Base-by-base conservation (phyloP, 2,329 filamentous ascomycete species). In the Trichoderma koningiopsis region DNA sequence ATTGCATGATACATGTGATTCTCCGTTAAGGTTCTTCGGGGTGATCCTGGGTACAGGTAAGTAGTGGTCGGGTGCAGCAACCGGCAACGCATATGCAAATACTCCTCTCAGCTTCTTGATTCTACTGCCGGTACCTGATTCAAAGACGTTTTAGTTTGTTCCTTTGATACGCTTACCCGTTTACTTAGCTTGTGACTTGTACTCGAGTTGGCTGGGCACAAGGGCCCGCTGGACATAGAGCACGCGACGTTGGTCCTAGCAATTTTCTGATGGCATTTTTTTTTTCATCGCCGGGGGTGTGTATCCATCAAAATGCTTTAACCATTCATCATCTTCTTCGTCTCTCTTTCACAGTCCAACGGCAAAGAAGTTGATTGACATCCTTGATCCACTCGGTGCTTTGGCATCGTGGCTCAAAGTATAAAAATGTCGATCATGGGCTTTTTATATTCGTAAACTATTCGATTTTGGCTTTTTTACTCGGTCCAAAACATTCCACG, bases 21-120 rank as follows among this genome's bases (percentile, higher is more conserved):
- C 16, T 4, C 47, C 31, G 33, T 16, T 29, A 31, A 8, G 33
- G 29, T 7, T 2, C 22, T 37, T 16, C 4, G 31, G 24, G 57
- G 35, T 22, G 4, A 35, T 49, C 37, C 14, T 27, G 33, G 16
- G n/a, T 29, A 22, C 29, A 64, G 2, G 27, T 27, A 27, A 27
- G n/a, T 55, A 19, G 19, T 22, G 61, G 8, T 13, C 49, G 61
- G 61, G 61, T 64, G 61, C 49, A 13, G 61, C 55, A 64, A 33
- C 61, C 61, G 61, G 33, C 60, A 4, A 19, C 33, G 33, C 7
- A 24, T 47, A 55, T 52, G 4, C 40, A 37, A 22, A 14, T 63
- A 22, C 49, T 43, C 33, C 19, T 19, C 52, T 35, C 7, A 24
- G 33, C 16, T 24, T 47, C 10, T 22, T 57, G 52, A 31, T 31